Evolutionary conservation across 768 basidiomycete species (phyloP).

Genomic region (Trametopsis cervina): DNA sequence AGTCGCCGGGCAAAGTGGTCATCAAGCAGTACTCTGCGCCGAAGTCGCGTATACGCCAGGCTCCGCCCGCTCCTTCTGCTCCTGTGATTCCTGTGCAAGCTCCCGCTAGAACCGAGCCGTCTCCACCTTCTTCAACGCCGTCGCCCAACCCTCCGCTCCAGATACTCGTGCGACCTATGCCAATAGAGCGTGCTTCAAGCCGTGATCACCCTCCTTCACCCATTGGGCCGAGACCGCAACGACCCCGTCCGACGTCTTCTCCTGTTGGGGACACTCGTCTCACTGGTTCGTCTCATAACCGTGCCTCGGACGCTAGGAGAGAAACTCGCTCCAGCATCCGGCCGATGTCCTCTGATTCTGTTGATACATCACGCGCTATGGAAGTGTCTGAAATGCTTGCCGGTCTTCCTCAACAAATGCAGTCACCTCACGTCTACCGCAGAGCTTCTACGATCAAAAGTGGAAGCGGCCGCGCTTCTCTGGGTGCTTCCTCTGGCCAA

Average conservation of each 20-base stretch:
- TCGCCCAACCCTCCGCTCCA: conserved; percentile 20
- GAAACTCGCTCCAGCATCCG: neutral
- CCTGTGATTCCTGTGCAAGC: conserved; percentile 18
- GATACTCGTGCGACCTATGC: conserved; percentile 5
- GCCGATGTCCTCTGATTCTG: neutral
- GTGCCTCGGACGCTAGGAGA: neutral
- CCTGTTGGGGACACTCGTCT: conserved; percentile 5
- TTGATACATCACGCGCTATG: neutral
- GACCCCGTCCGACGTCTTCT: conserved; percentile 18
- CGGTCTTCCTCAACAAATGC: conserved; percentile 5
- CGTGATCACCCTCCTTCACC: conserved; percentile 42
- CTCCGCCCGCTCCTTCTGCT: conserved; percentile 10
- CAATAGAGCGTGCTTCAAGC: conserved; percentile 20
- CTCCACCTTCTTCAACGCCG: conserved; percentile 24
- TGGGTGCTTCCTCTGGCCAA: conserved; percentile 3
- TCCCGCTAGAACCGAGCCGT: conserved; percentile 21
- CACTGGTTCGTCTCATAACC: neutral
- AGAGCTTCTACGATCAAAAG: neutral
- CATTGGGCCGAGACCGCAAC: conserved; percentile 40
- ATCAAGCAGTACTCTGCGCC: conserved; percentile 38
- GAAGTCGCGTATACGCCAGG: conserved; percentile 21
- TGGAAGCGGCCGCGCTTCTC: conserved; percentile 3
- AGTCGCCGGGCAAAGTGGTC: conserved; percentile 24
- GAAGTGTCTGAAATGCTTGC: conserved; percentile 10
- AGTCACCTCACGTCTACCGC: neutral